Base-by-base conservation (phyloP, 2,329 filamentous ascomycete genomes). In the Aspergillus neoniger region DNA sequence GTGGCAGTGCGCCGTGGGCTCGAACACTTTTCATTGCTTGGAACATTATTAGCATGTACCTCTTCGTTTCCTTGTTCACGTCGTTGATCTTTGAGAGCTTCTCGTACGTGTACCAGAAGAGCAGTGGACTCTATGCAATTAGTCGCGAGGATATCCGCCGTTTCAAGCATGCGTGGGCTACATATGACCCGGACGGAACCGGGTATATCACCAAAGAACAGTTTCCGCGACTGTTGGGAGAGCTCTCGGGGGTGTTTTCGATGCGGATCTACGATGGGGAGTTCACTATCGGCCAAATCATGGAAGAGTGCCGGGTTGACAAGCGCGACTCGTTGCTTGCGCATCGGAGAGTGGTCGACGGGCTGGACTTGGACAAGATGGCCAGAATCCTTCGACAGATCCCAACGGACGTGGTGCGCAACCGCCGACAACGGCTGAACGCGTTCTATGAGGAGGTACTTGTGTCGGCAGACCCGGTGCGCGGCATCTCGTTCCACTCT, bases 41-140 rank as follows among this genome's bases (percentile, higher is more conserved):
- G 95, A 99, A 99, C 80, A 94, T 99, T 70, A 85, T 99, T 77
- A 98, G 94, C 90, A 99, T 99, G 95, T 99, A 99, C 79, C 96
- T 99, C 71, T 99, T 99, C 72, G 94, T 98, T 72, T 97, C 94
- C 72, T 81, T 99, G 73, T 99, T 99, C 76, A 94, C 99, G 61
- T 99, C 95, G 52, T 87, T 99, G 74, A 99, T 99, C 68, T 99
- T 96, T 79, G 95, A 99, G 80, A 98, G 93, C 78, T 99, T 99
- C 83, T 96, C 92, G 75, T 99, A 99, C 72, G 95, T 99, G 65
- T 99, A 98, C 75, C 96, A 99, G 79, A 87, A 92, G 64, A 97
- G 94, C 62, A 96, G 91, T 71, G 92, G 92, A n/a, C 84, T 97
- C 68, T 92, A 91, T 5, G 89, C 91, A 63, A 89, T 99, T 69